phyloP scores from a whole-genome alignment of 2,329 filamentous ascomycete genomes.

The Achaetomium macrosporum region DNA sequence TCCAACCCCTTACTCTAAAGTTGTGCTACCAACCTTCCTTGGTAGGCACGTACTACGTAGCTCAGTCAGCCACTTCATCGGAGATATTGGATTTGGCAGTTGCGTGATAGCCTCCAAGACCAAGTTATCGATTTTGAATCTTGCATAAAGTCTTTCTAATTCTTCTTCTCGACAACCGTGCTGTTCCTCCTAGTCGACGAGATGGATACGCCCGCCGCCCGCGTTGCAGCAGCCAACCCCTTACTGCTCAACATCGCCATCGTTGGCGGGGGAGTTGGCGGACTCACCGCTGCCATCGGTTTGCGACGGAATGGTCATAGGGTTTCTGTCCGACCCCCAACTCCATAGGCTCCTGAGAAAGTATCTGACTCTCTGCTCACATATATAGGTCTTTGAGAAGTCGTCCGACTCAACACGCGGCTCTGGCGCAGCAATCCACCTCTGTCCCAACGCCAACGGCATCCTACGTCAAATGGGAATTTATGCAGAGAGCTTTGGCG shows the following conservation, averaged over 20 bases:
- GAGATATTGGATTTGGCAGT: too few species aligned
- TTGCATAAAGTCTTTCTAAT: too few species aligned
- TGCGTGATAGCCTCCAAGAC: too few species aligned
- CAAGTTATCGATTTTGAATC: too few species aligned
- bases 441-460: conserved; percentile 56
- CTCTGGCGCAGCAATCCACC: conserved; percentile 55
- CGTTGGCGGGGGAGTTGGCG: conserved; percentile 45
- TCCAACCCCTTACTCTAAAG: too few species aligned
- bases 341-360: background rate
- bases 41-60: too few species aligned
- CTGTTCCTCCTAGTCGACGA: too few species aligned
- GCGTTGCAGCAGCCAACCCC: background rate
- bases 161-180: too few species aligned
- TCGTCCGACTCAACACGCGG: conserved; percentile 49
- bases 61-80: too few species aligned
- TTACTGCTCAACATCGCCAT: conserved; percentile 24
- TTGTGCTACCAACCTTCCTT: too few species aligned
- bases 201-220: background rate
- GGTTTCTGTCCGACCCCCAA: conserved; percentile 30
- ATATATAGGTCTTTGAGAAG: conserved; percentile 46
- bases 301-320: conserved; percentile 47
- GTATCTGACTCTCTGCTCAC: background rate
- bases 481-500: conserved; percentile 34
- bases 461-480: conserved; percentile 41
- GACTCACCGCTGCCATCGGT: conserved; percentile 46